Base-by-base conservation (phyloP, 1,284 basidiomycete species). In the Trametes sp. region DNA sequence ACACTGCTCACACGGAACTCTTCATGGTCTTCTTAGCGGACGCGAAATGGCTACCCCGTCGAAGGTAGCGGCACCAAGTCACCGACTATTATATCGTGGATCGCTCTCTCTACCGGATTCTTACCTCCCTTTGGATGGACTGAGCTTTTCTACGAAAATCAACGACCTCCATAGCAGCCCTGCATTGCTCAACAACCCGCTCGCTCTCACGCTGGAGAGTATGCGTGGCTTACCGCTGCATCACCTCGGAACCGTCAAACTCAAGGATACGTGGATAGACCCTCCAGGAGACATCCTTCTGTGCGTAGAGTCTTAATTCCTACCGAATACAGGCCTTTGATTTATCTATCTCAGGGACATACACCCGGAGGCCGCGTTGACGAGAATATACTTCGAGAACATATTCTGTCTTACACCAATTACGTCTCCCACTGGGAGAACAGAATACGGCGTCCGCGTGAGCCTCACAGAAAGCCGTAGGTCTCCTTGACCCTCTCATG, bases 61-160 rank as follows among this genome's bases (percentile, higher is more conserved):
- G 1, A 53, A 53, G 10, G 19, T 28, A 2, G 24, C 19, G 2
- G 4, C 52, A 8, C 26, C 52, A 1, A 56, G 62, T 10, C 76
- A 77, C 44, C 87, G 90, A 50, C 80, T 92, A 0, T 81, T 93
- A 21, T 93, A 92, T 70, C 86, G 90, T 45, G 91, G 91, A 6
- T 84, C 90, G 0, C 80, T 93, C n/a, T 87, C 88, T 2, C 73
- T 93, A 0, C 87, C 89, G 4, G 90, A 91, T 68, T 92, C 91
- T 0, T 78, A 89, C 54, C 75, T 93, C 21, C 76, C 84, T 2
- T 84, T 93, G 35, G 91, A 93, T 69, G 91, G 91, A 9, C 73
- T 93, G 28, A 87, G 88, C 3, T 93, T 93, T 69, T 82, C 83
- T 1, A 83, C 74, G 19, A 74, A 70, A 24, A 77, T 77, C 19